Evolutionary conservation across 1,284 basidiomycete genomes (phyloP).

Genomic region (Phellopilus nigrolimitatus): DNA sequence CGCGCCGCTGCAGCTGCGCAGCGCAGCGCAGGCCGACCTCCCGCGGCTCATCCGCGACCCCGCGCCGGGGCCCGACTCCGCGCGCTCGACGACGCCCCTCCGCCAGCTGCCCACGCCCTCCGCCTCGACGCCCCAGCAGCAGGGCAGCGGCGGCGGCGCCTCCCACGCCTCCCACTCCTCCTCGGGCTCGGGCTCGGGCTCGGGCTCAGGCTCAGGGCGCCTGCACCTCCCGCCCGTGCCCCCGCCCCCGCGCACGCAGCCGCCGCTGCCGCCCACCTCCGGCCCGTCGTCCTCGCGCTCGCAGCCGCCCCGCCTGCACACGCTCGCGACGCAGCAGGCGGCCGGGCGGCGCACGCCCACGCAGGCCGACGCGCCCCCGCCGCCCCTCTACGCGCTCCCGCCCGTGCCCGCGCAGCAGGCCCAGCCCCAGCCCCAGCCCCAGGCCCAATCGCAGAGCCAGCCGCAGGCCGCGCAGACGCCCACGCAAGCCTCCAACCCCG

Average conservation of each 20-base stretch:
- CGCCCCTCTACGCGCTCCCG: constrained; percentile 42
- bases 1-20: constrained; percentile 59
- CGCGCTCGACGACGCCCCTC: constrained; percentile 34
- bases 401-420: constrained; percentile 40
- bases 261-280: constrained; percentile 47
- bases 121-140: constrained; percentile 28
- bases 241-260: constrained; percentile 58
- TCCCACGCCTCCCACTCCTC: constrained; percentile 26
- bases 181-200: constrained; percentile 31
- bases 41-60: constrained; percentile 63
- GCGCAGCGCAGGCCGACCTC: constrained; percentile 47
- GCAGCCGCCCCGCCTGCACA: constrained; percentile 22
- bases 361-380: constrained; percentile 37
- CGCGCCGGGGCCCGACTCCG: constrained; percentile 46
- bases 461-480: constrained; percentile 12
- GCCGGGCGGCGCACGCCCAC: constrained; percentile 54
- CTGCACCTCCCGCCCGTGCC: constrained; percentile 59
- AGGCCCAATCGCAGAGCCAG: constrained; percentile 34
- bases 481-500: constrained; percentile 10
- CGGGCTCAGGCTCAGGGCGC: constrained; percentile 42
- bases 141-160: constrained; percentile 21
- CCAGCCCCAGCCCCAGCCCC: constrained; percentile 37
- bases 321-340: constrained; percentile 21
- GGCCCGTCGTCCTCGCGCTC: constrained; percentile 23
- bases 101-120: constrained; percentile 37